These are phyloP conservation scores for Psidium guajava DNA, from an alignment of 345 rosid genomes.

Conservation along the genomic window DNA sequence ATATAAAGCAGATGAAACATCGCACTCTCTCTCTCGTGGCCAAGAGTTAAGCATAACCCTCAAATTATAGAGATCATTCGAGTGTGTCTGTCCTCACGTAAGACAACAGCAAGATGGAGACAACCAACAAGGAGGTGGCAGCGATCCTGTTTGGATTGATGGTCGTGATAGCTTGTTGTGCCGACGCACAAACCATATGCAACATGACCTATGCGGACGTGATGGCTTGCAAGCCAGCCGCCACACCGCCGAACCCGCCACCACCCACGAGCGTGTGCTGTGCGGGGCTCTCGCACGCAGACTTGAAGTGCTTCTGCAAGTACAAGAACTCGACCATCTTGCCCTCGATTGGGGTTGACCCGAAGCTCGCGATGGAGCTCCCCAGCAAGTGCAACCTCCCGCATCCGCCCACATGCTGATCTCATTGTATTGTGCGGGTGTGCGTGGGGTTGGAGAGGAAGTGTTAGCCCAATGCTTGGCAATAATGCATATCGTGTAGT, in stretches of 20 bases:
- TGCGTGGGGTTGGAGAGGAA: neutral
- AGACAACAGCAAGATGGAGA: neutral
- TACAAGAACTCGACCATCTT: no score
- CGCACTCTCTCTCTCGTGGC: neutral
- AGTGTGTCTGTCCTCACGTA: no score
- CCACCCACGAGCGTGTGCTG: constrained; percentile 3
- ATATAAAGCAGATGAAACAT: no score
- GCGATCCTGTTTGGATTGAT: neutral
- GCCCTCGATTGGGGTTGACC: no score
- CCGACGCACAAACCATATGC: constrained; percentile 28
- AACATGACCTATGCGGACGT: constrained; percentile 19
- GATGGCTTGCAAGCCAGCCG: constrained; percentile 29
- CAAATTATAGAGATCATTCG: no score
- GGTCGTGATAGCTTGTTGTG: neutral
- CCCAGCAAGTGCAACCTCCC: no score
- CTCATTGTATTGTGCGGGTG: neutral
- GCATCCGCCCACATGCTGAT: no score
- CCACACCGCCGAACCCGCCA: constrained; percentile 29
- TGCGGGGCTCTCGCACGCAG: no score
- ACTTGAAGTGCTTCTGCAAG: no score
- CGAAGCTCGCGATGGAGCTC: no score
- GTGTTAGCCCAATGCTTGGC: neutral
- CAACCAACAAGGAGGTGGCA: no score
- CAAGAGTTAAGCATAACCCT: no score
- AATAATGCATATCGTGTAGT: neutral